Percentiles rank a stretch among this genome's conserved stretches.
phyloP scores from a whole-genome alignment of 805 yeast genomes.

The Yamadazyma sp. region DNA sequence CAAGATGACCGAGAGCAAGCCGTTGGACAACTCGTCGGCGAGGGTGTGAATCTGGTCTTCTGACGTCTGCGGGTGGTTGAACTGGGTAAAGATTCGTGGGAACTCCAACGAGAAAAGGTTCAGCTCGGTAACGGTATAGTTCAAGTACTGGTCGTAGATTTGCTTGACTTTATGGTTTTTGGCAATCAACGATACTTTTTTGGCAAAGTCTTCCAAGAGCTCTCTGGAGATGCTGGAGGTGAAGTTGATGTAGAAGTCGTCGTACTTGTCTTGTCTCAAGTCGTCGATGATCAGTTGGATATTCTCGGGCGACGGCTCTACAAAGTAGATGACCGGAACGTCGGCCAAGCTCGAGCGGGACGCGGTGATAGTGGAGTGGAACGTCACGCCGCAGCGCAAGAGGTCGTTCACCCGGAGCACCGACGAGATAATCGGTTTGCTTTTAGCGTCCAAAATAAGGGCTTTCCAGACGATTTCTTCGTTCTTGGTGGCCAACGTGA shows the following conservation, averaged over 20 bases:
- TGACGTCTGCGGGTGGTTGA: conserved; percentile 68
- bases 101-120: conserved; percentile 80
- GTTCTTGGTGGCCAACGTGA: conserved; percentile 53
- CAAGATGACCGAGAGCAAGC: conserved; percentile 70
- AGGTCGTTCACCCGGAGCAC: conserved; percentile 92
- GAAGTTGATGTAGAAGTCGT: conserved; percentile 80
- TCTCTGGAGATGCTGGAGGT: conserved; percentile 76
- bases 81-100: conserved; percentile 59
- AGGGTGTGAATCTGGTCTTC: conserved; percentile 71
- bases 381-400: conserved; percentile 86
- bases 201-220: conserved; percentile 84
- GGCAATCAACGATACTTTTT: conserved; percentile 70
- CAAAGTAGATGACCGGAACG: conserved; percentile 91
- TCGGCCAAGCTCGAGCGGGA: conserved; percentile 85
- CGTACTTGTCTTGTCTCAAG: conserved; percentile 70
- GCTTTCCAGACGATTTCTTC: conserved; percentile 90
- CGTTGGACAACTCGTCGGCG: conserved; percentile 73
- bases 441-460: conserved; percentile 73
- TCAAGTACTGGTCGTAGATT: conserved; percentile 91
- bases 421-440: conserved; percentile 85
- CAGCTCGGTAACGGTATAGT: conserved; percentile 91
- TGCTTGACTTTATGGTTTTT: conserved; percentile 75
- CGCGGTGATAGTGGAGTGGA: conserved; percentile 73
- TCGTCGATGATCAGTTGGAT: conserved; percentile 69
- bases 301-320: conserved; percentile 82